These are phyloP conservation scores for Emydomyces testavorans DNA, from an alignment of 2,329 filamentous ascomycete species.

Conservation along the genomic window DNA sequence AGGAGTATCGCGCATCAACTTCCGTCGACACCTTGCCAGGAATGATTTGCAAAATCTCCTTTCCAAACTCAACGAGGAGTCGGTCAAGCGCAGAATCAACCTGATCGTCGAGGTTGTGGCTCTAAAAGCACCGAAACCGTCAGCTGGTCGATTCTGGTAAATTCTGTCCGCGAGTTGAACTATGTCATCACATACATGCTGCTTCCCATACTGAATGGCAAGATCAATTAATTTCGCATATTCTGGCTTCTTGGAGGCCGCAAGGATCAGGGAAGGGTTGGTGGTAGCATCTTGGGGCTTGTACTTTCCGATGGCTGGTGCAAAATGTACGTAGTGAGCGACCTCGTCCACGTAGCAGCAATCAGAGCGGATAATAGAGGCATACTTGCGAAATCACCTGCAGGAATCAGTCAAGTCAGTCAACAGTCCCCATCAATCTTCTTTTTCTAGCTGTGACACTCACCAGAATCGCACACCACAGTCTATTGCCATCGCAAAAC, in stretches of 20 bases:
- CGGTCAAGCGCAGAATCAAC: constrained; percentile 84
- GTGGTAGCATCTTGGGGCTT: constrained; percentile 99
- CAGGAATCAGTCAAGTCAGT: constrained; percentile 18
- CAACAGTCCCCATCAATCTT: background rate
- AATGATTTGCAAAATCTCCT: constrained; percentile 91
- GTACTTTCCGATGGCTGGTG: constrained; percentile 91
- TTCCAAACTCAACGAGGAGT: constrained; percentile 94
- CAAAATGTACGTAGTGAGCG: constrained; percentile 17
- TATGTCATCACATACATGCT: constrained; percentile 43
- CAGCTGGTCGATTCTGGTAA: background rate
- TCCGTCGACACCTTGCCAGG: constrained; percentile 98
- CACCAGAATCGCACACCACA: constrained; percentile 95
- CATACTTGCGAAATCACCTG: constrained; percentile 69
- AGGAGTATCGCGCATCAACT: constrained; percentile 92
- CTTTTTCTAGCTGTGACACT: constrained; percentile 24
- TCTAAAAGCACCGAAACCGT: constrained; percentile 27
- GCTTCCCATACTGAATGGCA: constrained; percentile 77
- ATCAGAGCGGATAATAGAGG: constrained; percentile 20
- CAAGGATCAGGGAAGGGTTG: constrained; percentile 97
- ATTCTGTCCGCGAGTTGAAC: background rate
- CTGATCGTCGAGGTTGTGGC: constrained; percentile 59
- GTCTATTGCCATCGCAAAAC: constrained; percentile 46
- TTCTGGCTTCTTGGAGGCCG: constrained; percentile 94
- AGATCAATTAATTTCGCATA: constrained; percentile 85
- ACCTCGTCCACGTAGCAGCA: background rate